Evolutionary conservation across 192 early-diverging fungal species (phyloP).

Genomic region (Ramicandelaber brevisporus): DNA sequence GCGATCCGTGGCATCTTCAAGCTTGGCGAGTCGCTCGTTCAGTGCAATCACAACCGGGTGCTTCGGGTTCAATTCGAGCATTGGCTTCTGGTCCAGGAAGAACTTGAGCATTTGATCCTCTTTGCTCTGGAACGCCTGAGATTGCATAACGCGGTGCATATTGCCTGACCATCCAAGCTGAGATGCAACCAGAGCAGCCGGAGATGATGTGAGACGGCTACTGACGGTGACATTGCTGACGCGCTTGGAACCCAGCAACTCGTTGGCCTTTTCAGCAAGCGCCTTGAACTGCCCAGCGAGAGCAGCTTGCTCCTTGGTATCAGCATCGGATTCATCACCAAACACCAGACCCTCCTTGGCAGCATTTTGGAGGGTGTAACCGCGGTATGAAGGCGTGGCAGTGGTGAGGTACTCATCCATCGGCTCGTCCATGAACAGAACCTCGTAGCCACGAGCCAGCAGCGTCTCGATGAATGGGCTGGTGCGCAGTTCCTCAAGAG

Average conservation of each 20-base stretch:
- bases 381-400: slow-evolving; percentile 43
- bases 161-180: slow-evolving; percentile 35
- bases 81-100: slow-evolving; percentile 28
- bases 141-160: slow-evolving; percentile 31
- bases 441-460: slow-evolving; percentile 67
- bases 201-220: slow-evolving; percentile 48
- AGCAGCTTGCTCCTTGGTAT: slow-evolving; percentile 11
- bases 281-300: slow-evolving; percentile 15
- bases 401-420: slow-evolving; percentile 57
- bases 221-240: slow-evolving; percentile 34
- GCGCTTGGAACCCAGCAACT: slow-evolving; percentile 23
- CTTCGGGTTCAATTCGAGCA: slow-evolving; percentile 36
- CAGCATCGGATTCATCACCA: slow-evolving; percentile 22
- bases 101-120: slow-evolving; percentile 19
- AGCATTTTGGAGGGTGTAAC: slow-evolving; percentile 51
- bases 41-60: slow-evolving; percentile 31
- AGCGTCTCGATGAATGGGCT: slow-evolving; percentile 86
- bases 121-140: slow-evolving; percentile 24
- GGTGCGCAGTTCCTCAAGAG: slow-evolving; percentile 34
- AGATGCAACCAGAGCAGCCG: slow-evolving; percentile 38
- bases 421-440: slow-evolving; percentile 51
- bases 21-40: slow-evolving; percentile 17
- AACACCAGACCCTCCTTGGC: slow-evolving; percentile 37
- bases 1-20: slow-evolving; percentile 17
- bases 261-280: slow-evolving; percentile 22